Percentiles rank a stretch among this genome's conserved stretches.
Evolutionary conservation across 2,329 filamentous ascomycete genomes (phyloP).

Genomic region (Aspergillus caelatus): DNA sequence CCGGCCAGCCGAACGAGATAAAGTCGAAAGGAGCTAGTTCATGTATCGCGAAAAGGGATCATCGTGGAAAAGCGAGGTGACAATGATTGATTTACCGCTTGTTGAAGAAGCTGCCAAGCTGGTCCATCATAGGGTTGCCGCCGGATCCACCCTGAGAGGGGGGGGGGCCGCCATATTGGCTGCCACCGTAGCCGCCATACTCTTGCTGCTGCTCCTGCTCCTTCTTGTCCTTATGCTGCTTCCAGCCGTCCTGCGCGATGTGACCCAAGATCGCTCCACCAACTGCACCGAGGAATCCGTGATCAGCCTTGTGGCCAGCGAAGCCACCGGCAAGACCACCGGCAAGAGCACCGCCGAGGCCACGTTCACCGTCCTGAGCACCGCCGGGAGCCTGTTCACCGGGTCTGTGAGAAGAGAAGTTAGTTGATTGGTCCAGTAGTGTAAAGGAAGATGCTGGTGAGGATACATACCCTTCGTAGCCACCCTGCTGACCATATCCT

Average conservation of each 20-base stretch:
- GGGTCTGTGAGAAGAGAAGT: constrained; percentile 20
- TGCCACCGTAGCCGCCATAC: constrained; percentile 19
- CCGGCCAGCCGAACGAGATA: constrained; percentile 17
- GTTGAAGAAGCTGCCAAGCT: constrained; percentile 42
- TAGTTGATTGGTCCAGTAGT: not conserved
- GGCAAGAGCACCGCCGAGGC: constrained; percentile 50
- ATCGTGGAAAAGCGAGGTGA: constrained; percentile 3
- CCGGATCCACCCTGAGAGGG: constrained; percentile 12
- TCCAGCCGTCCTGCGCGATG: constrained; percentile 48
- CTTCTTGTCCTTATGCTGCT: constrained; percentile 47
- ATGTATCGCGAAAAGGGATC: constrained; percentile 7
- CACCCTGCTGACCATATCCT: constrained; percentile 20
- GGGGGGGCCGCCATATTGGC: constrained; percentile 17
- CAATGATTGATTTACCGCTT: constrained; percentile 29
- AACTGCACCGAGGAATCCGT: constrained; percentile 52
- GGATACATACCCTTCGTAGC: constrained; percentile 26
- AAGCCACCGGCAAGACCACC: constrained; percentile 52
- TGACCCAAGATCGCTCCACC: constrained; percentile 52
- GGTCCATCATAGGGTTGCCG: constrained; percentile 32
- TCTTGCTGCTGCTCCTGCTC: constrained; percentile 25
- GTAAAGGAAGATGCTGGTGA: not conserved
- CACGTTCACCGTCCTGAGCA: constrained; percentile 49
- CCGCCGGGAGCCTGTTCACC: constrained; percentile 38
- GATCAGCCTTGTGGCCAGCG: constrained; percentile 50
- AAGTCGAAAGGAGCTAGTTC: constrained; percentile 21